Conservation (phyloP, 2,329 filamentous ascomycete genomes). For the Niveomyces coronatus region DNA sequence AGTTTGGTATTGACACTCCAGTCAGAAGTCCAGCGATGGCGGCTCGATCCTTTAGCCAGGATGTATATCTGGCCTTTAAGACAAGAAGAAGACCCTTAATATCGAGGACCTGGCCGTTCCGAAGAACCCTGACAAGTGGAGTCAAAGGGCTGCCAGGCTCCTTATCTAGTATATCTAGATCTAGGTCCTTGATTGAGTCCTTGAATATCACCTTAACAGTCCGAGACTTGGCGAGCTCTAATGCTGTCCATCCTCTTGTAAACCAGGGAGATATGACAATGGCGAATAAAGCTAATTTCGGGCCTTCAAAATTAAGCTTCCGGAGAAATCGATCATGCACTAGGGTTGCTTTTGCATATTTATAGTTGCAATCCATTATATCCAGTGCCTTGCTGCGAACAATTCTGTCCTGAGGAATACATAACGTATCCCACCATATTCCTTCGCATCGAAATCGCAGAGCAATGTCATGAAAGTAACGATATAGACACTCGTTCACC, state of each 20-base stretch:
- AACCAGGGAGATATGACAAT: constrained; percentile 16
- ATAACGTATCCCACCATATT: constrained; percentile 23
- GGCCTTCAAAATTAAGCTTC: constrained; percentile 3
- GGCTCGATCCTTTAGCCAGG: constrained; percentile 15
- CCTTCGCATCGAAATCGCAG: constrained; percentile 15
- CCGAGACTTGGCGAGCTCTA: constrained; percentile 14
- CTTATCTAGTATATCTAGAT: constrained; percentile 14
- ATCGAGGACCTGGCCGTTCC: constrained; percentile 1
- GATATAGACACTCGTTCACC: constrained; percentile 19
- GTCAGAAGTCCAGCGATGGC: constrained; percentile 16
- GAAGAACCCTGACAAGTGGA: not conserved
- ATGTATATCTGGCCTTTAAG: constrained; percentile 15
- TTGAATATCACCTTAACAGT: constrained; percentile 15
- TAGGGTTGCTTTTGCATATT: constrained; percentile 12
- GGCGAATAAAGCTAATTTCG: constrained; percentile 11
- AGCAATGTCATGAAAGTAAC: constrained; percentile 16
- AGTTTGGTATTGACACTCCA: constrained; percentile 7
- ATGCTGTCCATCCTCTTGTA: constrained; percentile 16
- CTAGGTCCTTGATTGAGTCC: constrained; percentile 15
- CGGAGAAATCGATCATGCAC: constrained; percentile 15
- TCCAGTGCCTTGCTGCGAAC: constrained; percentile 14
- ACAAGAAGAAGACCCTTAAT: constrained; percentile 15
- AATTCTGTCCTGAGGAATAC: constrained; percentile 14
- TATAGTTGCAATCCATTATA: constrained; percentile 18
- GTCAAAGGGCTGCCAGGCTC: not conserved